A percentile compares a stretch with the other conserved stretches of the same genome.
Conservation (phyloP, 805 yeast species). For the Teunomyces atbi region DNA sequence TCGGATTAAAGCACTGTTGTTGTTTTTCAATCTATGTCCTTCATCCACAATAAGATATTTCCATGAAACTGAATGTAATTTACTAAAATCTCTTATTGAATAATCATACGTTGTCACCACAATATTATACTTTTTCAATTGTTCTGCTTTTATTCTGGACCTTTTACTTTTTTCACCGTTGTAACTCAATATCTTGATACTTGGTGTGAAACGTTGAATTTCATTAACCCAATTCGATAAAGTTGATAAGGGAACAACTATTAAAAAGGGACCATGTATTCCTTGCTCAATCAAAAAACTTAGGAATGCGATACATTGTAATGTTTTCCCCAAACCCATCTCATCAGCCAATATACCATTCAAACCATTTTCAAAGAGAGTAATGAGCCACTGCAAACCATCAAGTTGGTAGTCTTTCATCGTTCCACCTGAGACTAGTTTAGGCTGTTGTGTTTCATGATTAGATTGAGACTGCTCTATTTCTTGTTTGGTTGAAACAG, state of each 20-base stretch:
- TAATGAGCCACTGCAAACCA: slow-evolving; percentile 87
- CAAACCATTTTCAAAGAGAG: slow-evolving; percentile 87
- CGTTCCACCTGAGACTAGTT: slow-evolving; percentile 42
- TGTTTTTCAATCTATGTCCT: slow-evolving; percentile 89
- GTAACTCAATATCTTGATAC: slow-evolving; percentile 59
- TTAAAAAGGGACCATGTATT: slow-evolving; percentile 71
- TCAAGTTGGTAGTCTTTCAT: slow-evolving; percentile 84
- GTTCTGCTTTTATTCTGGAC: slow-evolving; percentile 32
- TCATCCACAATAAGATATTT: slow-evolving; percentile 89
- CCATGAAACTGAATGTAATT: slow-evolving; percentile 60
- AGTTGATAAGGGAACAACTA: slow-evolving; percentile 83
- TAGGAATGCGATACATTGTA: slow-evolving; percentile 80
- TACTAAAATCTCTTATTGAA: slow-evolving; percentile 63
- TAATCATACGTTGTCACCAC: slow-evolving; percentile 83
- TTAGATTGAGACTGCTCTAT: slow-evolving; percentile 25
- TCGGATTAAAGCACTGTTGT: slow-evolving; percentile 70
- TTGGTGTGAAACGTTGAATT: slow-evolving; percentile 70
- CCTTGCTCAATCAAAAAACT: slow-evolving; percentile 77
- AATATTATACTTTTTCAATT: slow-evolving; percentile 41
- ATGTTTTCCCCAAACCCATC: slow-evolving; percentile 95
- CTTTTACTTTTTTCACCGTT: slow-evolving; percentile 65
- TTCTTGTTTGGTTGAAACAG: slow-evolving; percentile 19
- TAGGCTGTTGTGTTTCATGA: slow-evolving; percentile 24
- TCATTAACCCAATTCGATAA: slow-evolving; percentile 83
- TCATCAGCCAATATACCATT: slow-evolving; percentile 97